phyloP scores from a whole-genome alignment of 2,329 filamentous ascomycete species.

The Rhinocladiella mackenziei region DNA sequence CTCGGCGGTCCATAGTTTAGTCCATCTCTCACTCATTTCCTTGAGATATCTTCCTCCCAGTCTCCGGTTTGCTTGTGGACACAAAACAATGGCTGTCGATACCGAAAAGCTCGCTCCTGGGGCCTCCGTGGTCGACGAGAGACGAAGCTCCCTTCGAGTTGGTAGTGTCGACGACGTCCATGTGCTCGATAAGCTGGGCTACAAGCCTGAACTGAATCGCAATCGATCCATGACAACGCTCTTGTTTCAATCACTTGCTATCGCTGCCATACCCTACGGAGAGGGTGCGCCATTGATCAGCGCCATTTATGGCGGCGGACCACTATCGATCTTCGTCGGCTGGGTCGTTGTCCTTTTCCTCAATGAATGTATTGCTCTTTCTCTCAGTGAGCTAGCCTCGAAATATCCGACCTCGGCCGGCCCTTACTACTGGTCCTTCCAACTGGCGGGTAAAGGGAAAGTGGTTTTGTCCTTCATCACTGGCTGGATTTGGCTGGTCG shows the following conservation, averaged over 20 bases:
- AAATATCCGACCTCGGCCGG: conserved; percentile 46
- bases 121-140: conserved; percentile 12
- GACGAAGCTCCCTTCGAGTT: conserved; percentile 31
- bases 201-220: conserved; percentile 54
- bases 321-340: conserved; percentile 54
- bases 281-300: conserved; percentile 46
- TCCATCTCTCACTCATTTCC: too few species aligned
- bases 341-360: conserved; percentile 54
- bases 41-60: too few species aligned
- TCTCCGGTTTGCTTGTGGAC: too few species aligned
- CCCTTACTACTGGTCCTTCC: conserved; percentile 54
- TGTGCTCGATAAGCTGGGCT: conserved; percentile 49
- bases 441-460: conserved; percentile 39
- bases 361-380: conserved; percentile 52
- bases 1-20: too few species aligned
- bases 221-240: conserved; percentile 59
- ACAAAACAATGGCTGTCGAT: conserved; percentile 17
- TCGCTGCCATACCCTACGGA: conserved; percentile 52
- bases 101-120: conserved; percentile 16
- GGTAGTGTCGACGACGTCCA: conserved; percentile 33
- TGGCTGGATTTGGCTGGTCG: conserved; percentile 52
- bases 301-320: conserved; percentile 47
- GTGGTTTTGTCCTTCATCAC: conserved; percentile 50
- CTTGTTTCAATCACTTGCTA: conserved; percentile 59
- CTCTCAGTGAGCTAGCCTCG: conserved; percentile 50